Conservation (phyloP, 2,329 filamentous ascomycete species). For the Venturia pyrina region DNA sequence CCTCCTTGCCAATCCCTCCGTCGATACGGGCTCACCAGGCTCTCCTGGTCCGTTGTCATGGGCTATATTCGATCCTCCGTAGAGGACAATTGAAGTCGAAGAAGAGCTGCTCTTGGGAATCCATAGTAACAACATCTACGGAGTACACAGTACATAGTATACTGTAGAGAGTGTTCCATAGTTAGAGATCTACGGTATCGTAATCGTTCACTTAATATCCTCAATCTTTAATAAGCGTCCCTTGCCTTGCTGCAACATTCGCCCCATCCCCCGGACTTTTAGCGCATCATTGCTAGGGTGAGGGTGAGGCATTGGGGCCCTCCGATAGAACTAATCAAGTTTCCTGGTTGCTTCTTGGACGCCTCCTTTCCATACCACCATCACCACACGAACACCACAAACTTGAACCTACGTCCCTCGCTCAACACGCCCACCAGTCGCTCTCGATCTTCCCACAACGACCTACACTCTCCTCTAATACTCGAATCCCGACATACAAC, state of each 20-base stretch:
- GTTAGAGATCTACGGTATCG: background rate
- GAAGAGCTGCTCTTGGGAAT: background rate
- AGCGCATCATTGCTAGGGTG: background rate
- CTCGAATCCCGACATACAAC: background rate
- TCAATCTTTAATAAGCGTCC: background rate
- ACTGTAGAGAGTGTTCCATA: background rate
- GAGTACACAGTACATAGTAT: too few relatives aligned
- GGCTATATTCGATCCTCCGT: background rate
- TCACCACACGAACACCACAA: background rate
- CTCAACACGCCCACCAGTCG: background rate
- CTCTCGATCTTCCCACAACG: background rate
- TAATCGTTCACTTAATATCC: too few relatives aligned
- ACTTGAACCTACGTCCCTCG: background rate
- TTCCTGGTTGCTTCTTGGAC: too few relatives aligned
- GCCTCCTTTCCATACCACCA: background rate
- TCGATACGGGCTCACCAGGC: background rate
- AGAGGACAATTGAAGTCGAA: background rate
- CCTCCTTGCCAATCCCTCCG: background rate
- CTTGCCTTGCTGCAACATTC: background rate
- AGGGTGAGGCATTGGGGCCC: background rate
- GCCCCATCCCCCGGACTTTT: background rate
- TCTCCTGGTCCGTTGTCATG: background rate
- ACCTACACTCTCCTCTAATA: background rate
- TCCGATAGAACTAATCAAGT: too few relatives aligned
- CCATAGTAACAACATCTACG: background rate